phyloP scores from a whole-genome alignment of 495 filamentous ascomycete genomes.

The Penicillium soppii region DNA sequence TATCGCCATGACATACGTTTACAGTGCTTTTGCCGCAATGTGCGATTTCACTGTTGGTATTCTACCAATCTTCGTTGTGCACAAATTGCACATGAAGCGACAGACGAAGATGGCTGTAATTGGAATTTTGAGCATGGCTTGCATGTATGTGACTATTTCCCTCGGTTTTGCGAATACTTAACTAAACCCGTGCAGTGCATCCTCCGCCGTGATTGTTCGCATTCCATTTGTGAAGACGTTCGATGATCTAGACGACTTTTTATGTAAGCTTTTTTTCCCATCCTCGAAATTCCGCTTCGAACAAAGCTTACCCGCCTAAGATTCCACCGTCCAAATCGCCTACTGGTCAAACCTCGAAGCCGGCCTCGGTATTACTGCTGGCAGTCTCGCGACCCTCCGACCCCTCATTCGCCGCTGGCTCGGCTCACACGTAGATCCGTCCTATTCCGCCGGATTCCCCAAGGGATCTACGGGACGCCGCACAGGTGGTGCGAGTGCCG shows the following conservation, averaged over 20 bases:
- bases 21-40: slow-evolving; percentile 38
- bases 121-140: slow-evolving; percentile 44
- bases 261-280: slow-evolving; percentile 27
- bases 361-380: slow-evolving; percentile 46
- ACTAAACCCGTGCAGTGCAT: slow-evolving; percentile 26
- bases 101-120: slow-evolving; percentile 39
- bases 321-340: slow-evolving; percentile 41
- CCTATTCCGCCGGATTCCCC: slow-evolving; percentile 27
- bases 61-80: slow-evolving; percentile 38
- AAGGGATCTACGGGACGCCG: slow-evolving; percentile 14
- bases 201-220: slow-evolving; percentile 40
- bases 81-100: slow-evolving; percentile 36
- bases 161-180: background rate
- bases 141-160: slow-evolving; percentile 33
- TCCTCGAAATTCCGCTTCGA: background rate
- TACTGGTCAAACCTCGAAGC: slow-evolving; percentile 47
- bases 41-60: slow-evolving; percentile 46
- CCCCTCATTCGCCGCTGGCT: slow-evolving; percentile 42
- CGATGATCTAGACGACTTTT: slow-evolving; percentile 28
- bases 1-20: slow-evolving; percentile 41
- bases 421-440: slow-evolving; percentile 22
- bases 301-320: slow-evolving; percentile 19
- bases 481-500: slow-evolving; percentile 8
- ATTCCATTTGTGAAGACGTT: slow-evolving; percentile 43
- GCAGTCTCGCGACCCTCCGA: slow-evolving; percentile 48